These are phyloP conservation scores for Chlorociboria aeruginascens DNA, from an alignment of 495 filamentous ascomycete genomes.

Conservation along the genomic window DNA sequence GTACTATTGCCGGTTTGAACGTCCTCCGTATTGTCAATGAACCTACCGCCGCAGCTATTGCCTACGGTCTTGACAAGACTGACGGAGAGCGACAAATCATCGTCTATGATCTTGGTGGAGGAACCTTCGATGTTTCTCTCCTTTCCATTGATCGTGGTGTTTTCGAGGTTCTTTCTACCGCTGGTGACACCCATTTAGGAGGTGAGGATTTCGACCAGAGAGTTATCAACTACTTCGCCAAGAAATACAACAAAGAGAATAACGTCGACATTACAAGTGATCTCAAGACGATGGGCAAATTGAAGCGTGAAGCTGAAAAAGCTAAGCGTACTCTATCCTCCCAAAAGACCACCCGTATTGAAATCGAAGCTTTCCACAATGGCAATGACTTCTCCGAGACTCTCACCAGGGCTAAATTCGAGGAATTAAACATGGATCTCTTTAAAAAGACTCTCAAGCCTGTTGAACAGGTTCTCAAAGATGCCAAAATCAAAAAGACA, in stretches of 20 bases:
- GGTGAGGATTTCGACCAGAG: slow-evolving; percentile 99
- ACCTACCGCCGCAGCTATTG: slow-evolving; percentile 79
- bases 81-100: slow-evolving; percentile 83
- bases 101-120: slow-evolving; percentile 98
- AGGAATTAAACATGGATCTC: slow-evolving; percentile 96
- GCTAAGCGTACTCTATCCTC: slow-evolving; percentile 98
- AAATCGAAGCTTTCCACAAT: slow-evolving; percentile 95
- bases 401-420: slow-evolving; percentile 96
- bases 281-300: slow-evolving; percentile 97
- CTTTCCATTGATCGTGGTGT: slow-evolving; percentile 94
- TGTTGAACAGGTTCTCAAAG: slow-evolving; percentile 92
- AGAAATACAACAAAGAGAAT: slow-evolving; percentile 99
- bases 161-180: slow-evolving; percentile 95
- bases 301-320: slow-evolving; percentile 99
- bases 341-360: slow-evolving; percentile 95
- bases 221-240: slow-evolving; percentile 93
- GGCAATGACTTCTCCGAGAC: slow-evolving; percentile 99
- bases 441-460: slow-evolving; percentile 99
- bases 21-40: slow-evolving; percentile 97
- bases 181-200: slow-evolving; percentile 98
- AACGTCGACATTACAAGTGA: slow-evolving; percentile 86
- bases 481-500: slow-evolving; percentile 79
- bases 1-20: slow-evolving; percentile 87
- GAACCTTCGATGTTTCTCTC: slow-evolving; percentile 99
- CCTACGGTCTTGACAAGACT: slow-evolving; percentile 79